Base-by-base conservation (phyloP, 2,329 filamentous ascomycete species). In the Fusarium torulosum region DNA sequence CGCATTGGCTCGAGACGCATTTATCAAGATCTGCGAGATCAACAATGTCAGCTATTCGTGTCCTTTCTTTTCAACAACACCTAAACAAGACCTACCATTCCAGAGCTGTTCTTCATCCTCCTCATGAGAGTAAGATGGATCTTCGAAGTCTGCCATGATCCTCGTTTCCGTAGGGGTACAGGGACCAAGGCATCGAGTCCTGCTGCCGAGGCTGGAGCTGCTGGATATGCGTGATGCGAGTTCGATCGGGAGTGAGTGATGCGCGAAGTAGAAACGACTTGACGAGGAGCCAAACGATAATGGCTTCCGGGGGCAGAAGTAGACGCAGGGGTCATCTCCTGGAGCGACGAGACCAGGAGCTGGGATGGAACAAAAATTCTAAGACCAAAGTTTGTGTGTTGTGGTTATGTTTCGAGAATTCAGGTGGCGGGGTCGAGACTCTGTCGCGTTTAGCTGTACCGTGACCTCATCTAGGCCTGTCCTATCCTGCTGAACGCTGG, bases 71-170 rank as follows among this genome's bases (percentile, higher is more conserved):
- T 25, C 43, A 40, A 33, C 41, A 33, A 21, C 20, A 11, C 23
- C 11, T 11, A 21, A 19, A 6, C 25, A 20, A 35, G 53, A 76
- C 79, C 70, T 71, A 97, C 94, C 92, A 80, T 90, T 85, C 95
- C 94, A 97, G 82, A 97, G 94, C 80, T 94, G 90, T 79, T 93
- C 87, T 81, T 93, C 92, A 79, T 88, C 90, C 80, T 94, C 91
- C 80, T 94, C 91, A 79, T 92, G 85, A 76, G 84, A 85, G 79
- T 88, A 86, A 73, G 85, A 86, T 75, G 86, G 60, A 59, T 74
- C 75, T 60, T 94, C 90, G 80, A 88, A 87, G 82, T 91, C 82
- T 73, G 82, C 81, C 85, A 87, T 87, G 74, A 72, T 83, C 75
- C 71, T 74, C 72, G 67, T 70, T 73, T 67, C 58, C 59, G 59